Evolutionary conservation across 2,329 filamentous ascomycete genomes (phyloP).

Genomic region (Ophiosphaerella herpotricha): DNA sequence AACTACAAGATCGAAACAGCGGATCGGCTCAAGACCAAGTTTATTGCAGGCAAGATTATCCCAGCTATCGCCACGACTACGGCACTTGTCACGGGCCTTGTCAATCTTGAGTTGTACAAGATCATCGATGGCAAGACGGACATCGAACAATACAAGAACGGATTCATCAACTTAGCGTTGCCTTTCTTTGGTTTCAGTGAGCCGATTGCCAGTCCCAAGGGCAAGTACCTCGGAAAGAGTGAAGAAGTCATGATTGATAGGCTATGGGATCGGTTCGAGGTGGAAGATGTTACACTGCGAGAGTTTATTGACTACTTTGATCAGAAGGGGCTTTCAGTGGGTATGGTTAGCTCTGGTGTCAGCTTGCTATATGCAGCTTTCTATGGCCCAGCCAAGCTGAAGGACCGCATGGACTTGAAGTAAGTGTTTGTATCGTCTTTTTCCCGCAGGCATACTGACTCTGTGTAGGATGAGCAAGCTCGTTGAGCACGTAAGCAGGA

Average conservation of each 20-base stretch:
- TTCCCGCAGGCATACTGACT: constrained; percentile 25
- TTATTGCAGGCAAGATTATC: constrained; percentile 99
- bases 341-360: constrained; percentile 96
- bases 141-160: constrained; percentile 98
- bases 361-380: constrained; percentile 93
- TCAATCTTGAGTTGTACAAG: constrained; percentile 94
- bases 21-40: constrained; percentile 97
- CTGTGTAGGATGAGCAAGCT: constrained; percentile 77
- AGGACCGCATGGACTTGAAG: constrained; percentile 77
- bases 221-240: constrained; percentile 78
- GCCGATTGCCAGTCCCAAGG: constrained; percentile 91
- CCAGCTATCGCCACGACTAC: constrained; percentile 98
- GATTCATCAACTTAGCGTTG: constrained; percentile 93
- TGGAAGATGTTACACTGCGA: constrained; percentile 80
- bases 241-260: constrained; percentile 86
- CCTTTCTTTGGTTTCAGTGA: constrained; percentile 99
- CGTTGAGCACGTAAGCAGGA: constrained; percentile 87
- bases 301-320: constrained; percentile 85
- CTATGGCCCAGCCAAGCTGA: constrained; percentile 80
- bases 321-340: constrained; percentile 76
- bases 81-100: constrained; percentile 89
- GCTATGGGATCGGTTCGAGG: constrained; percentile 96
- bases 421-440: constrained; percentile 51
- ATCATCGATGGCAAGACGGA: constrained; percentile 94
- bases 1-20: constrained; percentile 97